Conservation (phyloP, 164 flowering plant species). For the Platanus orientalis region DNA sequence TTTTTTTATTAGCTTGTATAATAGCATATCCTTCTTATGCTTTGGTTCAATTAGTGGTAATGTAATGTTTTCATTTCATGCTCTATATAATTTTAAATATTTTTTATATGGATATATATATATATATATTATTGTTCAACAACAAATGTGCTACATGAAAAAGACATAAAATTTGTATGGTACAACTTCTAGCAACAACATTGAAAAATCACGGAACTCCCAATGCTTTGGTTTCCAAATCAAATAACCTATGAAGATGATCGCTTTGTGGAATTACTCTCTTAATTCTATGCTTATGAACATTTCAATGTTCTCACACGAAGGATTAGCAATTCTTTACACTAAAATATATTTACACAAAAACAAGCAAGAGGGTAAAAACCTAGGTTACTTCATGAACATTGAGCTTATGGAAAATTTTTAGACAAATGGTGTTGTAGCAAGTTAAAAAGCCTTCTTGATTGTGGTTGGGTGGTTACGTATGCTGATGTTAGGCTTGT, state of each 20-base stretch:
- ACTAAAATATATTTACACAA: conserved; percentile 66
- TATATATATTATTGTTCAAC: conserved; percentile 54
- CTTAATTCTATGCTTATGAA: conserved; percentile 94
- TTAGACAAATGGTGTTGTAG: conserved; percentile 93
- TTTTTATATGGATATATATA: background rate
- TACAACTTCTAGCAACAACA: conserved; percentile 25
- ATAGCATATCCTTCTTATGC: background rate
- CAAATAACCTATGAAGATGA: conserved; percentile 33
- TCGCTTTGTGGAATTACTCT: conserved; percentile 76
- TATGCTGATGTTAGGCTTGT: conserved; percentile 97
- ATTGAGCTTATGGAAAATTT: conserved; percentile 90
- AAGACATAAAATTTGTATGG: conserved; percentile 81
- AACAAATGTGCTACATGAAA: conserved; percentile 77
- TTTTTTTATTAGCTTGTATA: background rate
- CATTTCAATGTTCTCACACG: conserved; percentile 61
- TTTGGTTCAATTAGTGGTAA: background rate
- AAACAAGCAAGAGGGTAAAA: conserved; percentile 34
- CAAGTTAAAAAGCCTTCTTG: conserved; percentile 94
- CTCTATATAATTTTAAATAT: background rate
- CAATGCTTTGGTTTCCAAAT: conserved; percentile 15
- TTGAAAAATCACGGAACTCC: conserved; percentile 15
- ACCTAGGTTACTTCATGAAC: conserved; percentile 86
- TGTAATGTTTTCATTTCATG: background rate
- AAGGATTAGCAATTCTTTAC: conserved; percentile 64
- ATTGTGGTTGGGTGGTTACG: conserved; percentile 96